Evolutionary conservation across 139 green algal genomes (phyloP).

Genomic region (Coelastrella sp.): DNA sequence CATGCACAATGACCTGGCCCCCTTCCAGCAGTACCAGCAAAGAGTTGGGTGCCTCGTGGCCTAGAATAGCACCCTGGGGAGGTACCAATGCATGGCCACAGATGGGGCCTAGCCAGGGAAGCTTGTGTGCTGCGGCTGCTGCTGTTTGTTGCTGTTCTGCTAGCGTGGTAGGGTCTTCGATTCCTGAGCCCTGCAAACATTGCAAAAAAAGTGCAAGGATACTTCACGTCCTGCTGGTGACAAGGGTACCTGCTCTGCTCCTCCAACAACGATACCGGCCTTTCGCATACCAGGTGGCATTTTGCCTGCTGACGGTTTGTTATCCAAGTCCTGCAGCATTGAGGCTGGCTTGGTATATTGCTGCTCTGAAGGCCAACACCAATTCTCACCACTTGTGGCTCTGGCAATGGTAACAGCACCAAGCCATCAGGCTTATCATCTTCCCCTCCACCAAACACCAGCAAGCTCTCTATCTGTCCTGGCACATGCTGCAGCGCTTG

Average conservation of each 20-base stretch:
- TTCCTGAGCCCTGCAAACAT: constrained; percentile 16
- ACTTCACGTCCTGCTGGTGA: too few species aligned
- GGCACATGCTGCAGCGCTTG: not conserved
- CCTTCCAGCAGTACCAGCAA: constrained; percentile 82
- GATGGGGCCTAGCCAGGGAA: constrained; percentile 84
- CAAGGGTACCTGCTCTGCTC: too few species aligned
- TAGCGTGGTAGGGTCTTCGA: constrained; percentile 27
- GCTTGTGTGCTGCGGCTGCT: constrained; percentile 17
- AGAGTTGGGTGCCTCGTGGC: constrained; percentile 60
- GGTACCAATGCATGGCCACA: constrained; percentile 56
- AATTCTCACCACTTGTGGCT: constrained; percentile 13
- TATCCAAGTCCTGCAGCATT: not conserved
- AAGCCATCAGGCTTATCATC: constrained; percentile 74
- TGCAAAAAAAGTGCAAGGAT: not conserved
- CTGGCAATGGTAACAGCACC: constrained; percentile 70
- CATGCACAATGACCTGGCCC: constrained; percentile 79
- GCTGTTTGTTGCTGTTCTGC: constrained; percentile 6
- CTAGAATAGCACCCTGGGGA: constrained; percentile 47
- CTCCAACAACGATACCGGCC: too few species aligned
- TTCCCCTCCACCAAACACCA: constrained; percentile 80
- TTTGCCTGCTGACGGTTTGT: too few species aligned
- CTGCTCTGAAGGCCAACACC: not conserved
- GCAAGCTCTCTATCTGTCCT: constrained; percentile 59
- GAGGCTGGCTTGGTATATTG: not conserved
- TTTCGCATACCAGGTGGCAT: too few species aligned